Evolutionary conservation across 805 yeast genomes (phyloP).

Genomic region (Wickerhamiella qilinensis): DNA sequence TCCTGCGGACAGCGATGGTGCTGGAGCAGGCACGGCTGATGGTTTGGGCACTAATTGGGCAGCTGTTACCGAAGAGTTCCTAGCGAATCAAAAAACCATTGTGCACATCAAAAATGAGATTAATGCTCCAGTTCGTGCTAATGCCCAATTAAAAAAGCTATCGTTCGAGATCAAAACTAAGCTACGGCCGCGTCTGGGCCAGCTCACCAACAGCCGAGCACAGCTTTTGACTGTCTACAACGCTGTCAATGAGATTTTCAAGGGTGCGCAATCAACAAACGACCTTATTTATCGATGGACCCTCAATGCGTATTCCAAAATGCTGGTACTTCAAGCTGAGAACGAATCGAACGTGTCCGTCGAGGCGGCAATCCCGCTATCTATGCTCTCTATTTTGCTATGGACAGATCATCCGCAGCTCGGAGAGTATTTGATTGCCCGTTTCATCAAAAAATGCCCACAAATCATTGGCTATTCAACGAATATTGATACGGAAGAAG

Average conservation of each 20-base stretch:
- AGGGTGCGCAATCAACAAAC: conserved; percentile 28
- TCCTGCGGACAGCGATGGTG: neutral
- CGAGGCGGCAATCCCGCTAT: conserved; percentile 65
- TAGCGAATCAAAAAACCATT: conserved; percentile 19
- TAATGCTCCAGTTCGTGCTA: conserved; percentile 36
- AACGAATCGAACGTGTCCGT: conserved; percentile 75
- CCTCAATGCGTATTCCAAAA: conserved; percentile 69
- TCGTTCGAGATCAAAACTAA: conserved; percentile 50
- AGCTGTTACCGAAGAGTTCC: conserved; percentile 17
- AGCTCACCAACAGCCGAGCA: conserved; percentile 51
- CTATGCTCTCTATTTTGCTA: conserved; percentile 41
- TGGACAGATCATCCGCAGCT: conserved; percentile 36
- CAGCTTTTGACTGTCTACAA: conserved; percentile 33
- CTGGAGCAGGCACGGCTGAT: neutral
- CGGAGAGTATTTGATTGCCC: conserved; percentile 45
- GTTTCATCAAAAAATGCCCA: conserved; percentile 87
- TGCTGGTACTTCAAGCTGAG: conserved; percentile 80
- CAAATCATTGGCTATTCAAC: conserved; percentile 70
- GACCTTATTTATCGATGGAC: conserved; percentile 54
- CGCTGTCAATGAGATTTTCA: conserved; percentile 37
- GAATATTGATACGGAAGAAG: conserved; percentile 62
- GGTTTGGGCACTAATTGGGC: conserved; percentile 12
- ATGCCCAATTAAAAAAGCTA: conserved; percentile 37
- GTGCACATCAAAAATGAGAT: conserved; percentile 42
- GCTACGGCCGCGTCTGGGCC: conserved; percentile 83